phyloP scores from a whole-genome alignment of 345 rosid genomes.

The Psidium guajava region DNA sequence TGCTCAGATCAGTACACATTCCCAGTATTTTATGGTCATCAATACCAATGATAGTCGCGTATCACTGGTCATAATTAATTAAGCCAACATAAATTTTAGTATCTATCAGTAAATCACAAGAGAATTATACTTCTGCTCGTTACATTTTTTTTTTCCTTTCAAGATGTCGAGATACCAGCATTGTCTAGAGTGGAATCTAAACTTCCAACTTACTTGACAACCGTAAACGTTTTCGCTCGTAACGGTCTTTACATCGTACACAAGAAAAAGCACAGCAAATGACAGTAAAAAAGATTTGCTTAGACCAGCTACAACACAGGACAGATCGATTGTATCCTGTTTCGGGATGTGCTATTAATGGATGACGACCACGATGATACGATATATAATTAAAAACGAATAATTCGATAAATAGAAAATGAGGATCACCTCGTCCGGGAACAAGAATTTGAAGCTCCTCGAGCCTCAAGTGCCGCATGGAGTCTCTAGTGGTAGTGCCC shows the following conservation, averaged over 20 bases:
- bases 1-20: not conserved
- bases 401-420: not conserved
- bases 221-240: fast-evolving
- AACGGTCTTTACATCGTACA: not conserved
- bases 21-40: not conserved
- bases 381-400: too few species aligned
- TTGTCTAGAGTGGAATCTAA: fast-evolving
- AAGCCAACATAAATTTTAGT: not conserved
- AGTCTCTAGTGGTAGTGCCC: not conserved
- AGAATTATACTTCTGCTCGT: fast-evolving
- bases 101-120: fast-evolving
- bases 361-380: too few species aligned
- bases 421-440: not conserved
- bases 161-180: not conserved
- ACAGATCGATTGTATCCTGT: not conserved
- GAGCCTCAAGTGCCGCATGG: not conserved
- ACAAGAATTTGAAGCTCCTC: not conserved
- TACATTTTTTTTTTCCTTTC: not conserved
- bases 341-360: too few species aligned
- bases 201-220: not conserved
- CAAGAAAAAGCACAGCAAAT: not conserved
- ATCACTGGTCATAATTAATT: not conserved
- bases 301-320: fast-evolving
- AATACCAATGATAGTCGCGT: not conserved
- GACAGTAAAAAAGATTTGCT: not conserved